These are phyloP conservation scores for Russula emetica DNA, from an alignment of 768 basidiomycete genomes.

Conservation along the genomic window DNA sequence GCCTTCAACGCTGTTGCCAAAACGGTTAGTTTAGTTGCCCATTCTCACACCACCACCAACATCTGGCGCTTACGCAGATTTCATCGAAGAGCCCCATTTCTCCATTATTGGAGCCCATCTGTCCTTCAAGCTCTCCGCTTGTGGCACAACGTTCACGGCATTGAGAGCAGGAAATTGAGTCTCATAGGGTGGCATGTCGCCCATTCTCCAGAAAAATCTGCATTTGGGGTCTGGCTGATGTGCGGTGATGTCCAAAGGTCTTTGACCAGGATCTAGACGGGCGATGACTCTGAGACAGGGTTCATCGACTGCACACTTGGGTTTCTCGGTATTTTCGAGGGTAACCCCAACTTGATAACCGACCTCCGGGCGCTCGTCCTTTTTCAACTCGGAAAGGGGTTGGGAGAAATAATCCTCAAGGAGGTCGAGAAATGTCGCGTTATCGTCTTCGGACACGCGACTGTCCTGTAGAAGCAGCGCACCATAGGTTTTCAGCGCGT, in stretches of 20 bases:
- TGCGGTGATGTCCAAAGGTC: constrained; percentile 78
- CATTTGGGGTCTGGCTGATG: constrained; percentile 92
- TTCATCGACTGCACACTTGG: constrained; percentile 77
- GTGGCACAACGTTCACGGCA: constrained; percentile 78
- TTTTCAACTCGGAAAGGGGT: constrained; percentile 52
- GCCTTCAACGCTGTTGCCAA: constrained; percentile 60
- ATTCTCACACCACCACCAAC: not conserved
- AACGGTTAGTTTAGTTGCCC: constrained; percentile 16
- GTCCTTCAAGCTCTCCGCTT: constrained; percentile 49
- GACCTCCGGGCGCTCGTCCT: constrained; percentile 80
- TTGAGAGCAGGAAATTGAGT: constrained; percentile 75
- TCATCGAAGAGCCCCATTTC: constrained; percentile 87
- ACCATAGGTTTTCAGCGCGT: constrained; percentile 78
- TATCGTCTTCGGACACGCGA: constrained; percentile 78
- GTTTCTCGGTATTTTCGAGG: constrained; percentile 94
- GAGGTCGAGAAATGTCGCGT: constrained; percentile 77
- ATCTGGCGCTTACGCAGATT: constrained; percentile 59
- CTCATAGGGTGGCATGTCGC: constrained; percentile 65
- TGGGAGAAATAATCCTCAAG: constrained; percentile 93
- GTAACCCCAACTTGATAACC: constrained; percentile 93
- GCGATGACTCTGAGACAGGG: constrained; percentile 80
- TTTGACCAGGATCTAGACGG: constrained; percentile 65
- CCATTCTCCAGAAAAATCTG: constrained; percentile 89
- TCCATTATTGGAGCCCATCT: constrained; percentile 74
- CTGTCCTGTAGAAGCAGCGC: constrained; percentile 84